These are phyloP conservation scores for Podospora didyma DNA, from an alignment of 495 filamentous ascomycete genomes.

Conservation along the genomic window DNA sequence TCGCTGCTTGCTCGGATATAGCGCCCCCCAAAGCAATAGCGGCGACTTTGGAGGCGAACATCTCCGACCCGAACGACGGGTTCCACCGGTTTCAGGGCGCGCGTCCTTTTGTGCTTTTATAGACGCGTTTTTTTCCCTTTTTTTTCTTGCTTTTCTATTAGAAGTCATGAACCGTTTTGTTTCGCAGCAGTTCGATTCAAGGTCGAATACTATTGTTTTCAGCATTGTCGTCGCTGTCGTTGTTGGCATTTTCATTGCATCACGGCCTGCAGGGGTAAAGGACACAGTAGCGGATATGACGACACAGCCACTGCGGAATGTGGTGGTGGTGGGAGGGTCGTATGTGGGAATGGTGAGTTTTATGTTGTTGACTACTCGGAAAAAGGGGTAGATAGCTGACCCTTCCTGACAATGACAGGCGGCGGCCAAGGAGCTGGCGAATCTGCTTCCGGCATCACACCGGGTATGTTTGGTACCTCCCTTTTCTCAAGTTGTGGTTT, in stretches of 20 bases:
- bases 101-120: background rate
- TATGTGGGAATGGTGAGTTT: slow-evolving; percentile 25
- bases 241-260: background rate
- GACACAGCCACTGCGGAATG: slow-evolving; percentile 14
- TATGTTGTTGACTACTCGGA: background rate
- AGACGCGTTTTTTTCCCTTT: background rate
- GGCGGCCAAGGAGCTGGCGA: slow-evolving; percentile 24
- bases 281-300: background rate
- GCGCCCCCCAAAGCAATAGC: background rate
- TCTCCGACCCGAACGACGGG: background rate
- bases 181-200: background rate
- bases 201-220: background rate
- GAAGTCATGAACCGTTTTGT: background rate
- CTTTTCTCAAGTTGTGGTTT: background rate
- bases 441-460: slow-evolving; percentile 21
- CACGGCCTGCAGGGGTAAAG: background rate
- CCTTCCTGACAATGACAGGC: slow-evolving; percentile 5
- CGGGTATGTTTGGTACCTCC: slow-evolving; percentile 15
- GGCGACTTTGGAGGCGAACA: background rate
- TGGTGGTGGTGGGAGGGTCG: slow-evolving; percentile 26
- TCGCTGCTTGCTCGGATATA: background rate
- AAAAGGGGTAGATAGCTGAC: background rate
- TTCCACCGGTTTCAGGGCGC: background rate
- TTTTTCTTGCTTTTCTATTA: background rate
- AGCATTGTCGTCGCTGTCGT: background rate